Conservation (phyloP, 2,329 filamentous ascomycete genomes). For the Penicillium hesseltinei region DNA sequence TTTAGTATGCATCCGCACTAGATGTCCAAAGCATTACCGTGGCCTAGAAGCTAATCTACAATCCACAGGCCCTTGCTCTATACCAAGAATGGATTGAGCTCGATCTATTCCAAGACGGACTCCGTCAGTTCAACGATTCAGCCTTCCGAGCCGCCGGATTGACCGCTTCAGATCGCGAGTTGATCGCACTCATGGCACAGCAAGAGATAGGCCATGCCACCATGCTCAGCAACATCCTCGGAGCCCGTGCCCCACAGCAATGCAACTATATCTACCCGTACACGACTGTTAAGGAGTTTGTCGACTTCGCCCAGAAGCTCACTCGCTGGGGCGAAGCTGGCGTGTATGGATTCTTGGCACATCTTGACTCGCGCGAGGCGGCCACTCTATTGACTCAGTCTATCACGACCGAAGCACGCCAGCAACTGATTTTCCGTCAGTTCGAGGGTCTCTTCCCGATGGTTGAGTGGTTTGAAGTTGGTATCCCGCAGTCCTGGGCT, state of each 20-base stretch:
- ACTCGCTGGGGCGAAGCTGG: slow-evolving; percentile 77
- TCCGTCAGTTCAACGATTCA: slow-evolving; percentile 64
- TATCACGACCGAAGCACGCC: slow-evolving; percentile 74
- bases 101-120: slow-evolving; percentile 75
- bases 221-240: slow-evolving; percentile 73
- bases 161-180: slow-evolving; percentile 64
- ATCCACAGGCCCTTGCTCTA: slow-evolving; percentile 58
- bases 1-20: slow-evolving; percentile 43
- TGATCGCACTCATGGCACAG: slow-evolving; percentile 74
- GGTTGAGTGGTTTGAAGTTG: slow-evolving; percentile 78
- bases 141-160: slow-evolving; percentile 70
- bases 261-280: slow-evolving; percentile 83
- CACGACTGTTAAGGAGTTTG: slow-evolving; percentile 69
- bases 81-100: slow-evolving; percentile 86
- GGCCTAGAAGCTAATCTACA: background rate
- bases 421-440: slow-evolving; percentile 82
- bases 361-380: slow-evolving; percentile 72
- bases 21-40: background rate
- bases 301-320: slow-evolving; percentile 84
- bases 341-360: slow-evolving; percentile 76
- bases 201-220: slow-evolving; percentile 79
- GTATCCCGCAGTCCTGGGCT: slow-evolving; percentile 78
- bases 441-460: slow-evolving; percentile 77
- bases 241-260: slow-evolving; percentile 65
- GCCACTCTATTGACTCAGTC: slow-evolving; percentile 71